Conservation (phyloP, 257 asterid species). For the Nicotiana benthamiana region DNA sequence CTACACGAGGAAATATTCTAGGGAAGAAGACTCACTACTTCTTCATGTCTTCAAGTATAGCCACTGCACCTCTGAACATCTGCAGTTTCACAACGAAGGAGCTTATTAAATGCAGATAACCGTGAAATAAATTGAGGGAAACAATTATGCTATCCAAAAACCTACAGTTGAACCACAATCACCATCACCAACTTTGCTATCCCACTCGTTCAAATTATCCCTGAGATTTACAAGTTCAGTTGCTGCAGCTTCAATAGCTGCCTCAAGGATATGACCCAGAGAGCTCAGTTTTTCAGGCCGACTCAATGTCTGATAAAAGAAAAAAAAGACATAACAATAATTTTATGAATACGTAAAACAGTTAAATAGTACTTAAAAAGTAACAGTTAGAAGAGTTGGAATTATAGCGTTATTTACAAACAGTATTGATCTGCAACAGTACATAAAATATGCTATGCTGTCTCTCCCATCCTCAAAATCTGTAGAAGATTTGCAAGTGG, state of each 20-base stretch:
- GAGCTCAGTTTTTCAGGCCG: constrained; percentile 64
- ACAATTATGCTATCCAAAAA: constrained; percentile 12
- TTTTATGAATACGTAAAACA: too few species aligned
- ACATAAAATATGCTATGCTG: neutral
- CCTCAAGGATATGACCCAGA: constrained; percentile 61
- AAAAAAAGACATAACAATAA: neutral
- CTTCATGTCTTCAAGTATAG: constrained; percentile 86
- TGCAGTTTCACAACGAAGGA: constrained; percentile 23
- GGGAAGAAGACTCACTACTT: constrained; percentile 42
- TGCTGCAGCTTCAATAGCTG: constrained; percentile 91
- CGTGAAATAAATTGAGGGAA: constrained; percentile 7
- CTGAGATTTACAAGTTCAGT: constrained; percentile 50
- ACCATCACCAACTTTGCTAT: constrained; percentile 96
- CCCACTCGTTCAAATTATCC: constrained; percentile 88
- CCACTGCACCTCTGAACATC: constrained; percentile 89
- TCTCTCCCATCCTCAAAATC: neutral
- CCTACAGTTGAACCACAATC: constrained; percentile 98
- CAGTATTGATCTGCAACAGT: neutral
- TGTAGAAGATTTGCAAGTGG: neutral
- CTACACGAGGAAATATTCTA: constrained; percentile 5
- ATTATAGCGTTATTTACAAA: too few species aligned
- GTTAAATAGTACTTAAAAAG: too few species aligned
- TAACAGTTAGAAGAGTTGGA: too few species aligned
- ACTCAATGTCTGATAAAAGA: constrained; percentile 41
- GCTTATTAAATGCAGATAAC: neutral